Base-by-base conservation (phyloP, 495 filamentous ascomycete genomes). In the Copromyces sp. region DNA sequence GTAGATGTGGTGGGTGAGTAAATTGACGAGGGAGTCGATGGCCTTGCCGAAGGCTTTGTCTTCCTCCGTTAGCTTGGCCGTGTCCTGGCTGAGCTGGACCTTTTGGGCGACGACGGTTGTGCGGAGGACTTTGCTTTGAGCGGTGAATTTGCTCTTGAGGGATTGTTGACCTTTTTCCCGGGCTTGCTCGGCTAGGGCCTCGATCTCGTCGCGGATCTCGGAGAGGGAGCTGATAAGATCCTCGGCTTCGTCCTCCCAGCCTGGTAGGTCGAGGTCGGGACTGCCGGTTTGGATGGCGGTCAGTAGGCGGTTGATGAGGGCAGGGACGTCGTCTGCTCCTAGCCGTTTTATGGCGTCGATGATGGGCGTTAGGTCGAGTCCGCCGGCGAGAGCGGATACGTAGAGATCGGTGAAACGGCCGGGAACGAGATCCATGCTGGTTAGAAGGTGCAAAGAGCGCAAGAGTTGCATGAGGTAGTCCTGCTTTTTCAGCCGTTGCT, bases 81-180 rank as follows among this genome's bases (percentile, higher is more conserved):
- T 92, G 75, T 93, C 90, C 75, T 91, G 92, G 80, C 90, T 95
- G 61, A 99, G 84, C 76, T 92, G 90, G 9, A 98, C 91, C 74
- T 92, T 93, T 76, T 97, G 93, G 68, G 93, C 91, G 32, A 97
- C 88, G 20, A 97, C 90, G 0, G 94, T 97, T 3, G 94, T 93
- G 72, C 92, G 89, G 7, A 96, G 82, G 37, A 90, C 87, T 53
- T 90, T 88, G 81, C 89, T 90, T 41, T 90, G 88, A 20, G 90
- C 84, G 59, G 90, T 89, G 76, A 96, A 91, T 77, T 90, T 90
- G 80, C 91, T 96, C 68, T 89, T 87, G n/a, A 94, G 84, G 24
- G 86, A 81, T 45, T 81, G 81, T 71, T 83, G 80, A 24, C 82
- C 77, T 9, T 65, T 65, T 41, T 83, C 70, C 69, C 87, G 74